Evolutionary conservation across 306 rosid species (phyloP).

Genomic region (Ormosia emarginata): DNA sequence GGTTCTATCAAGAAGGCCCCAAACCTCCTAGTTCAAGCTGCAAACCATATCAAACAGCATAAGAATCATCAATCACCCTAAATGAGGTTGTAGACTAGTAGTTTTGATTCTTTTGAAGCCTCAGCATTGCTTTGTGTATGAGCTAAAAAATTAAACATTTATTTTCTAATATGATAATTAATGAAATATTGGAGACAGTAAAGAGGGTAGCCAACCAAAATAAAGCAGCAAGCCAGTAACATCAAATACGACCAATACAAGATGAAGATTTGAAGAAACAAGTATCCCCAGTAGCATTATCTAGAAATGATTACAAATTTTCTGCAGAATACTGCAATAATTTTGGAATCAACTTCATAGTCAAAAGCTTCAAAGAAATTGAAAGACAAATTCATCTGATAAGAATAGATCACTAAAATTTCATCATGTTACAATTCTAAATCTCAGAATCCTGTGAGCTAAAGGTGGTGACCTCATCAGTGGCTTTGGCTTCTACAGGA

Average conservation of each 20-base stretch:
- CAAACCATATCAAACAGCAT: neutral
- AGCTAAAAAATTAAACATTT: neutral
- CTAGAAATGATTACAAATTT: slow-evolving; percentile 18
- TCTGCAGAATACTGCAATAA: slow-evolving; percentile 1
- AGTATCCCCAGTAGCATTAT: neutral
- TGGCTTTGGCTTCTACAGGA: slow-evolving; percentile 57
- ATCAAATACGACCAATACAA: neutral
- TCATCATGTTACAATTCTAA: slow-evolving; percentile 29
- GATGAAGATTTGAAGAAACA: neutral
- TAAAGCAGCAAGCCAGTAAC: neutral
- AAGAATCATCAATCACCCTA: neutral
- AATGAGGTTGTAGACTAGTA: neutral
- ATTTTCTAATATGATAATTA: neutral
- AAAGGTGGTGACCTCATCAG: slow-evolving; percentile 1
- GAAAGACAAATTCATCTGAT: slow-evolving; percentile 23
- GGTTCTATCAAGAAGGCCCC: too few relatives aligned
- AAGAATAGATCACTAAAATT: slow-evolving; percentile 4
- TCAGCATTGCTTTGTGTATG: neutral
- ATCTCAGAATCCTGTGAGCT: neutral
- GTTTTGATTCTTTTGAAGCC: neutral
- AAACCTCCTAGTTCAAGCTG: neutral
- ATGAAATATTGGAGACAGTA: neutral
- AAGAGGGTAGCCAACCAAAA: neutral
- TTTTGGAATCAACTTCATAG: slow-evolving; percentile 12
- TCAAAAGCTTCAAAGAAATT: slow-evolving; percentile 10